Evolutionary conservation across 805 yeast genomes (phyloP), one percentile per base, ranked within the genome.

Genomic region (Nakazawaea ishiwadae): DNA sequence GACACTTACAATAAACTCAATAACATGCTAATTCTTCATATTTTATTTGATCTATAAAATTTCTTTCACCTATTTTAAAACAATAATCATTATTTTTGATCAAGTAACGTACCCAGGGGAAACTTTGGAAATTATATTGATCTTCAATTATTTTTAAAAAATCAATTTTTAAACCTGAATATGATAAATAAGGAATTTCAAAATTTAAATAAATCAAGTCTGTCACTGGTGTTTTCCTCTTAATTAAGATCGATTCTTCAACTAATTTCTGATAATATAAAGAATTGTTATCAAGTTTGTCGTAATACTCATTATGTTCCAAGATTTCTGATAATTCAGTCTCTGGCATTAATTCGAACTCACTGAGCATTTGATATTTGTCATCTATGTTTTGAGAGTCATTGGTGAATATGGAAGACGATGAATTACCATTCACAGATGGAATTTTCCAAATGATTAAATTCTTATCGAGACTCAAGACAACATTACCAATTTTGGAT

Each of bases 51-150:
- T 43, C 44, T 1, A 17, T 17, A 26, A 48, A 49, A 31, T 44
- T 44, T 8, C 37, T 39, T 31, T 42, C 34, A 23, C 50, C 41
- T 34, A 42, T 46, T 36, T 40, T 47, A 31, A 49, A 48, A 19
- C 47, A 39, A 18, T 51, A 51, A 37, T 68, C 65, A 42, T 63
- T 68, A 49, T 66, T 73, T 28, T 58, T 47, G 4, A 74, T 72
- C 44, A 71, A 60, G 52, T 84, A 82, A 40, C 83, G 67, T 1
- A 84, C 82, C 95, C 95, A 84, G 0, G 93, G 90, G 53, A 84
- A 84, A 31, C 85, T 74, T 42, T 63, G 66, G 32, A 57, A 58
- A 5, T 84, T 77, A 49, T 80, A 80, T 39, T 73, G 66, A 5
- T 71, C 74, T 51, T 84, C 95, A 18, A 73, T 75, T 12, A 84